Evolutionary conservation across 371 early-diverging fungal genomes (phyloP), one percentile per base, ranked within the genome.

Genomic region (Lichtheimia corymbifera): DNA sequence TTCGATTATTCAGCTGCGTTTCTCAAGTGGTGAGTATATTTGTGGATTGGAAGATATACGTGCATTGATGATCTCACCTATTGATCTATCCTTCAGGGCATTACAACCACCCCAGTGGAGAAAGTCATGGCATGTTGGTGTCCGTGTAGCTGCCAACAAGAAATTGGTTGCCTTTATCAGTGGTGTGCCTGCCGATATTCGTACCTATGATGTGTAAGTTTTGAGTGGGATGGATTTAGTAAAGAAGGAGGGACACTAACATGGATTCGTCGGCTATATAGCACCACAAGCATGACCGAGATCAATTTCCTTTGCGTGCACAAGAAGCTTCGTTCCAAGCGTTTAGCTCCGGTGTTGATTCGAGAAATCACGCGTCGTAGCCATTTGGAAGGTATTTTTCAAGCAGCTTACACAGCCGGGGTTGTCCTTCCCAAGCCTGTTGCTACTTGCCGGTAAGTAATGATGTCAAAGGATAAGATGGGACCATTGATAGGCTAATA

Each of bases 251-350:
- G 1, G 35, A 11, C 11, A 35, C 35, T 35, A 9, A 35, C 35
- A 35, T 6, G 2, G 5, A 28, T 28, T 5, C 9, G 0, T 35
- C 9, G 11, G 35, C 9, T 56, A 30, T 65, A 44, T 60, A 76
- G 85, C 44, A 63, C 71, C 5, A 82, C 82, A 52, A 73, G 77
- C 41, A 80, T 97, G 76, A 95, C 94, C 9, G 97, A 97, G 65
- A 97, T 99, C 82, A 99, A 99, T 87, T 99, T 98, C 71, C 80
- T 99, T 58, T 99, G 99, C 74, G 83, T 99, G 43, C 94, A 95
- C 77, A 97, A 95, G 82, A 91, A 92, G 68, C 90, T 98, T 49
- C 89, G 99, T 49, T 88, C 90, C 50, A 96, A 97, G 76, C 90
- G 97, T 55, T 80, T 99, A 58, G 94, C 99, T 9, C 99, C 99